Conservation (phyloP, 2,329 filamentous ascomycete genomes). For the Trichophyton schoenleinii region DNA sequence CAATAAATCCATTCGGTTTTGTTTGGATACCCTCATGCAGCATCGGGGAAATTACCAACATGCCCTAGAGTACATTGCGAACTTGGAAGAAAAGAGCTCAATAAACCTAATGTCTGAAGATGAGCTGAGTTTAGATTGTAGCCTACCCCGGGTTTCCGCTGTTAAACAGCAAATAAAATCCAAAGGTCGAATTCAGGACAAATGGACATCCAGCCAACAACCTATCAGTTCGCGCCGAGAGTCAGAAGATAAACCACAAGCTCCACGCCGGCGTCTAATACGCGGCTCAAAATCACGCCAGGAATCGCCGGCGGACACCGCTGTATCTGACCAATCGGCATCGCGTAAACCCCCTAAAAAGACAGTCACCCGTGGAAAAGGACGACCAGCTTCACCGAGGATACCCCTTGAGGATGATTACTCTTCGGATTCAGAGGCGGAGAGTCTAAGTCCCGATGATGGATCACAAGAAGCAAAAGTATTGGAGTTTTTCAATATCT, state of each 20-base stretch:
- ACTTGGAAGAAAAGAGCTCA: conserved; percentile 24
- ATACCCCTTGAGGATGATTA: conserved; percentile 34
- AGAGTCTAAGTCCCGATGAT: conserved; percentile 27
- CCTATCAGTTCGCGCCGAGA: not conserved
- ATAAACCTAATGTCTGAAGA: conserved; percentile 30
- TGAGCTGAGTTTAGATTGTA: conserved; percentile 23
- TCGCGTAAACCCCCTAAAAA: conserved; percentile 22
- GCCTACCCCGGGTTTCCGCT: conserved; percentile 15
- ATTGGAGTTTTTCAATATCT: conserved; percentile 71
- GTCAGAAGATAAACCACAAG: conserved; percentile 13
- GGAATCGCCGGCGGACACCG: not conserved
- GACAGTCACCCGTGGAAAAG: conserved; percentile 39
- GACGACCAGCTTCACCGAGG: conserved; percentile 26
- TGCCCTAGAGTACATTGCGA: conserved; percentile 38
- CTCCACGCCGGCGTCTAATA: conserved; percentile 25
- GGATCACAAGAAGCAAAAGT: conserved; percentile 44
- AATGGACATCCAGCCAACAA: conserved; percentile 40
- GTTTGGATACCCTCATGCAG: conserved; percentile 39
- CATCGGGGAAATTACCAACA: conserved; percentile 44
- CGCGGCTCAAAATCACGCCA: conserved; percentile 21
- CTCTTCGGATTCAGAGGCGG: conserved; percentile 31
- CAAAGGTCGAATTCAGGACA: conserved; percentile 46
- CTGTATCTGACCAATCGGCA: not conserved
- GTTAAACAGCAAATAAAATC: conserved; percentile 44
- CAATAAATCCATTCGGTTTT: conserved; percentile 33